Conservation (phyloP, 2,329 filamentous ascomycete genomes). For the Cladosporium colombiae region DNA sequence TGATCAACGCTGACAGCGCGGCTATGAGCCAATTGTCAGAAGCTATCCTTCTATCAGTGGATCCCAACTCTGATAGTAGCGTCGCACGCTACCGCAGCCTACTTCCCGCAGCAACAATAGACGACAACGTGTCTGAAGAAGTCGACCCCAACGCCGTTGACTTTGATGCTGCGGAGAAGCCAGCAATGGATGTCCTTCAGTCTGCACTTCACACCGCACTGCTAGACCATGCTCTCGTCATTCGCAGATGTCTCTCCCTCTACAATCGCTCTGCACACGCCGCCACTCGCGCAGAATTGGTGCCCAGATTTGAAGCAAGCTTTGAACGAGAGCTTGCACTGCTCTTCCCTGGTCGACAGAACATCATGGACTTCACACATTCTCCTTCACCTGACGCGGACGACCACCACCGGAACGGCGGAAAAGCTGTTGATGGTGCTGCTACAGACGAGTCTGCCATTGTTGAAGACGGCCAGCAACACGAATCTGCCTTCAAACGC, state of each 20-base stretch:
- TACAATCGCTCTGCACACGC: conserved; percentile 62
- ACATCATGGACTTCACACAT: conserved; percentile 22
- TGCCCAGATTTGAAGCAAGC: conserved; percentile 45
- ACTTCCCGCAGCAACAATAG: conserved; percentile 54
- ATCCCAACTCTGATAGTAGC: conserved; percentile 71
- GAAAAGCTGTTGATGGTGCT: conserved; percentile 23
- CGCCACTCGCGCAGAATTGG: conserved; percentile 44
- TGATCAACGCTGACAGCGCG: conserved; percentile 61
- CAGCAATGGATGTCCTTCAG: conserved; percentile 59
- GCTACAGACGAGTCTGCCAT: conserved; percentile 15
- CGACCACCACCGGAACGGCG: neutral
- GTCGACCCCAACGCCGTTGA: conserved; percentile 24
- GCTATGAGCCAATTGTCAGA: conserved; percentile 70
- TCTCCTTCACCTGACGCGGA: conserved; percentile 17
- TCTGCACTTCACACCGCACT: conserved; percentile 81
- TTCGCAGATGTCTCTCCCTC: conserved; percentile 75
- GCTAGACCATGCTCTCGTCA: conserved; percentile 83
- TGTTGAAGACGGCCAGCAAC: conserved; percentile 17
- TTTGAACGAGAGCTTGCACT: conserved; percentile 46
- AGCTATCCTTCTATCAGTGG: conserved; percentile 74
- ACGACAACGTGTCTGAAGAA: conserved; percentile 45
- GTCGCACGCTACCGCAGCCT: conserved; percentile 76
- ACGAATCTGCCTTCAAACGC: conserved; percentile 13
- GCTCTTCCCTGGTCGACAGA: conserved; percentile 40
- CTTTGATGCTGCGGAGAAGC: conserved; percentile 40